Percentiles rank a stretch among this genome's conserved stretches.
These are phyloP conservation scores for Trypanosoma theileri DNA, from an alignment of 208 protist species.

Conservation along the genomic window DNA sequence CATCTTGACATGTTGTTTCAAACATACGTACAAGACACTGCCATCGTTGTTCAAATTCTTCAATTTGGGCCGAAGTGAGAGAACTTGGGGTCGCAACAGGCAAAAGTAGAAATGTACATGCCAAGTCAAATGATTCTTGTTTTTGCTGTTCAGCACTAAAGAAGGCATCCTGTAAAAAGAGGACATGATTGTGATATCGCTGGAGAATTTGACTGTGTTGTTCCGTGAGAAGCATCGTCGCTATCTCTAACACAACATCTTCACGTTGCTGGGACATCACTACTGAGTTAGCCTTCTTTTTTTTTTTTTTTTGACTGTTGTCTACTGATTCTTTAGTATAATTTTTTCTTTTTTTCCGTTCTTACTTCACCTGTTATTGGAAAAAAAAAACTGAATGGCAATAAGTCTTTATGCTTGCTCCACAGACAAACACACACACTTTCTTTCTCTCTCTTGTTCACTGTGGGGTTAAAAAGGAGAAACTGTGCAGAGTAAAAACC, in stretches of 20 bases:
- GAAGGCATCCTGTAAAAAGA: constrained; percentile 23
- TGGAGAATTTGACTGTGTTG: neutral
- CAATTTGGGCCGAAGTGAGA: neutral
- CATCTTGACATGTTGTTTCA: constrained; percentile 12
- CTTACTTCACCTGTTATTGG: constrained; percentile 18
- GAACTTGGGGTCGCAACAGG: neutral
- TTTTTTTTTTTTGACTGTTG: neutral
- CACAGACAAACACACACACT: too few species aligned
- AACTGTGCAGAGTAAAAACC: too few species aligned
- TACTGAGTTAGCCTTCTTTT: neutral
- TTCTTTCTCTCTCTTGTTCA: too few species aligned
- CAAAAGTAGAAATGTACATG: neutral
- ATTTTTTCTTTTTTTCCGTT: neutral
- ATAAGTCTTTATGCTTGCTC: too few species aligned
- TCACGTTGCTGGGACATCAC: constrained; percentile 6
- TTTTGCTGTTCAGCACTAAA: constrained; percentile 18
- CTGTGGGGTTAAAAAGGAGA: too few species aligned
- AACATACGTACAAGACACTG: constrained; percentile 10
- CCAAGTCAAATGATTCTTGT: constrained; percentile 11
- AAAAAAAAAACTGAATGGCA: too few species aligned
- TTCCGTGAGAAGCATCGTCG: constrained; percentile 16
- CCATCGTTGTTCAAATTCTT: constrained; percentile 5
- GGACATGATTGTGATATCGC: constrained; percentile 23
- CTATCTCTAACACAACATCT: constrained; percentile 3
- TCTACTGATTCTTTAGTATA: neutral